Evolutionary conservation across 2,329 filamentous ascomycete genomes (phyloP).

Genomic region (Microsporum audouinii): DNA sequence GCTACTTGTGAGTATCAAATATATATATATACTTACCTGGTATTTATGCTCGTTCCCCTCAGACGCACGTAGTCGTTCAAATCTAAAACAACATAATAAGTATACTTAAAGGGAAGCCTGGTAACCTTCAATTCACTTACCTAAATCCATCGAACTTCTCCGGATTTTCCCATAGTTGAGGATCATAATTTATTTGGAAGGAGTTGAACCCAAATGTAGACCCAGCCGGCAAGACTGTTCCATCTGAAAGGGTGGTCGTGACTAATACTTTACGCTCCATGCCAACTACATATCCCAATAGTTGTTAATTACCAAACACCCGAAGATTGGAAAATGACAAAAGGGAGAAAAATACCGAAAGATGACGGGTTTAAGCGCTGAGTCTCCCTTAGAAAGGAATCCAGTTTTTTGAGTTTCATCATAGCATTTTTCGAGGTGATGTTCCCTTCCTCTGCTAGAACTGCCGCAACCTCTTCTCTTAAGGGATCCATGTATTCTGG

Average conservation of each 20-base stretch:
- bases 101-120: background rate
- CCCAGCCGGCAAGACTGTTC: background rate
- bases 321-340: background rate
- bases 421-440: conserved; percentile 25
- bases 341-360: background rate
- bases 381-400: conserved; percentile 34
- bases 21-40: background rate
- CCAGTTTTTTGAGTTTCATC: conserved; percentile 31
- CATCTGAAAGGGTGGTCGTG: background rate
- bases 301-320: background rate
- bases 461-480: conserved; percentile 16
- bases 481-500: conserved; percentile 11
- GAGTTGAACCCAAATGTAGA: background rate
- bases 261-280: conserved; percentile 9
- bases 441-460: conserved; percentile 18
- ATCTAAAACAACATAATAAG: background rate
- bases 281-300: background rate
- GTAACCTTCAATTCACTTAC: background rate
- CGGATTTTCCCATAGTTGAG: background rate
- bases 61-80: background rate
- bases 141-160: background rate
- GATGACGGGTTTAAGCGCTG: conserved; percentile 23
- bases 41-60: background rate
- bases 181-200: background rate
- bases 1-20: background rate